phyloP scores from a whole-genome alignment of 371 early-diverging fungal genomes.

The Thermomucor indicae-seudaticae region DNA sequence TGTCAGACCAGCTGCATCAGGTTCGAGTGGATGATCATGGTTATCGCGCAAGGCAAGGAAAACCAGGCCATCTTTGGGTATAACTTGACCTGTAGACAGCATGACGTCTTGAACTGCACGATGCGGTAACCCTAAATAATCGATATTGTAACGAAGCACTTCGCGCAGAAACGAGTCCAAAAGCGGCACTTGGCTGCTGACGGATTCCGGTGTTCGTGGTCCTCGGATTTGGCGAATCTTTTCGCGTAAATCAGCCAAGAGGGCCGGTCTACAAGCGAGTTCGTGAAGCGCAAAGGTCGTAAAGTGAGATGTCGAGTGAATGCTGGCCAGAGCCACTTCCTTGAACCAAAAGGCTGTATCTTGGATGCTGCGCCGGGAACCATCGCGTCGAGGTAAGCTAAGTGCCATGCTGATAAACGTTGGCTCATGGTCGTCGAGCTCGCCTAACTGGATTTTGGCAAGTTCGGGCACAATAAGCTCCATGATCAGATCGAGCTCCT shows the following conservation, averaged over 20 bases:
- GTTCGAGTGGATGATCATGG: constrained; percentile 4
- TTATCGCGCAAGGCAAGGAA: constrained; percentile 19
- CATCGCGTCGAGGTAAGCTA: constrained; percentile 23
- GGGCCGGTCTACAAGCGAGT: constrained; percentile 23
- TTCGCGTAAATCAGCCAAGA: constrained; percentile 17
- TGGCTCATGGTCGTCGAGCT: constrained; percentile 11
- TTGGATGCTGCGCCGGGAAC: constrained; percentile 11
- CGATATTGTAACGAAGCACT: constrained; percentile 29
- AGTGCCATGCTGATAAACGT: constrained; percentile 26
- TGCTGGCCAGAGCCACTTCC: constrained; percentile 33
- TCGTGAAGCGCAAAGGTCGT: constrained; percentile 31
- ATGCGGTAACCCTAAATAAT: constrained; percentile 32
- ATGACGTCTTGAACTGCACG: constrained; percentile 22
- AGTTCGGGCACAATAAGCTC: constrained; percentile 21
- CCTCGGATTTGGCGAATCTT: constrained; percentile 13
- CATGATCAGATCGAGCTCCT: constrained; percentile 32
- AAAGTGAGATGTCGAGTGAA: constrained; percentile 37
- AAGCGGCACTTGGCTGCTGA: constrained; percentile 26
- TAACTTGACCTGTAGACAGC: constrained; percentile 36
- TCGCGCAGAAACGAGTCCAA: constrained; percentile 53
- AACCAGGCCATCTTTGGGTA: constrained; percentile 37
- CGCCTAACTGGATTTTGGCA: constrained; percentile 6
- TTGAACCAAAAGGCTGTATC: constrained; percentile 35
- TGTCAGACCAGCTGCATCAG: constrained; percentile 1
- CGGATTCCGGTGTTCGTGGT: constrained; percentile 21